These are phyloP conservation scores for Aspergillus sp. DNA, from an alignment of 2,329 filamentous ascomycete species.

Conservation along the genomic window DNA sequence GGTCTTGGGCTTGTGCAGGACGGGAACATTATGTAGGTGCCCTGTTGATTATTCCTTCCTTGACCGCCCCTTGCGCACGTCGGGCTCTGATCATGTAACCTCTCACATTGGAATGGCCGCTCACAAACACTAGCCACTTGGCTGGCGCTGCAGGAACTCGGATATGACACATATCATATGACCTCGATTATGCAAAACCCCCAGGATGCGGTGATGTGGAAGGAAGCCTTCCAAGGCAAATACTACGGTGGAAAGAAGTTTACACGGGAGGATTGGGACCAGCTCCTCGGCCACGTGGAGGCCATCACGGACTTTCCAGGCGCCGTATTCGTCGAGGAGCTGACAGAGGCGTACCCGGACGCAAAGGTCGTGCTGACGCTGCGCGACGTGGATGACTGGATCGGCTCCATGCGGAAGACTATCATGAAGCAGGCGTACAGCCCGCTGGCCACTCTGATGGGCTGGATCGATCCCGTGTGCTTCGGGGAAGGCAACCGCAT, in stretches of 20 bases:
- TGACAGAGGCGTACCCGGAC: conserved; percentile 33
- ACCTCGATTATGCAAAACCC: conserved; percentile 14
- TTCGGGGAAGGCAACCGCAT: conserved; percentile 21
- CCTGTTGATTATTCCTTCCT: too few relatives aligned
- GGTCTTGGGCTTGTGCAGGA: conserved; percentile 19
- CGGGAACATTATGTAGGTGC: conserved; percentile 19
- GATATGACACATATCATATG: conserved; percentile 23
- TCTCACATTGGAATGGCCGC: conserved; percentile 1
- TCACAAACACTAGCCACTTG: conserved; percentile 9
- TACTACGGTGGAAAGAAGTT: conserved; percentile 6
- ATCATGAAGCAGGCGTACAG: conserved; percentile 13
- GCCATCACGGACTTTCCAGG: conserved; percentile 28
- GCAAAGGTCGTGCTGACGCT: conserved; percentile 35
- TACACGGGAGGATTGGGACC: conserved; percentile 25
- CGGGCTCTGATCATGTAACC: neutral
- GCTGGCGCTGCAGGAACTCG: conserved; percentile 20
- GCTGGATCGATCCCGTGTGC: conserved; percentile 9
- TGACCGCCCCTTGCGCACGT: neutral
- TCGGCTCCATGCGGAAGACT: conserved; percentile 15
- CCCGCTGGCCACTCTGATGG: conserved; percentile 11
- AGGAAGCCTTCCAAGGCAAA: conserved; percentile 8
- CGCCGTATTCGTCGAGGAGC: conserved; percentile 32
- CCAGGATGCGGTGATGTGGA: conserved; percentile 11
- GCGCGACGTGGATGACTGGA: conserved; percentile 28
- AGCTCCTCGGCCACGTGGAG: conserved; percentile 25